Base-by-base conservation (phyloP, 352 stramenopile species). In the Globisporangium paddicum region DNA sequence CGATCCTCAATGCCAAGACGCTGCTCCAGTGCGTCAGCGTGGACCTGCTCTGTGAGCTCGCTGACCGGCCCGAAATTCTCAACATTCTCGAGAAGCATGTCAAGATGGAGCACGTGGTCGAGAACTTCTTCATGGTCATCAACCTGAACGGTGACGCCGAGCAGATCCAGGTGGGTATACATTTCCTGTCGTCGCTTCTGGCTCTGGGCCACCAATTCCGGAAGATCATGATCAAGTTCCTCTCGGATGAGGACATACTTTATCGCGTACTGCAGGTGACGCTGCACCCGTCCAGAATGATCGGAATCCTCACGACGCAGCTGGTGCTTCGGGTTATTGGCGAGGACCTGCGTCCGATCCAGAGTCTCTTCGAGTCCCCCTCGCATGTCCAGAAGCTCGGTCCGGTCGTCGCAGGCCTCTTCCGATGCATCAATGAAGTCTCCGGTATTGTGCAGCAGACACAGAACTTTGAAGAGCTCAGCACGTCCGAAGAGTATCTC, bases 21-120 rank as follows among this genome's bases (percentile, higher is more conserved):
- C 52, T 90, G 40, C 65, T 89, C 3, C 78, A 91, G 49, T 62
- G 73, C 34, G 71, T 80, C 18, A 80, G 80, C 49, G 65, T 90
- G 23, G 80, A 94, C 49, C 63, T 94, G 44, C 32, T 94, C 0
- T 88, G 74, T 52, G 79, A 90, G 48, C 67, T 92, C 42, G 69
- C 77, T 11, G 69, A 80, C 3, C 76, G 78, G 8, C 63, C 75
- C 30, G 77, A 88, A 49, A 82, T 90, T 26, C 61, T 89, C 9
- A 45, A 60, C 10, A 21, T 73, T 10, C 49, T 94, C 5, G 80
- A 92, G 55, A 63, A 77, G 32, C 65, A 82, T 35, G 50, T 66
- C n/a, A 84, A 82, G 37, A 65, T 91, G 34, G 55, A 63, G 23
- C 63, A 68, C 1, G 62, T 72, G 13, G 68, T 86, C n/a, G 75